Evolutionary conservation across 2,329 filamentous ascomycete species (phyloP).

Genomic region (Diaporthe vexans): DNA sequence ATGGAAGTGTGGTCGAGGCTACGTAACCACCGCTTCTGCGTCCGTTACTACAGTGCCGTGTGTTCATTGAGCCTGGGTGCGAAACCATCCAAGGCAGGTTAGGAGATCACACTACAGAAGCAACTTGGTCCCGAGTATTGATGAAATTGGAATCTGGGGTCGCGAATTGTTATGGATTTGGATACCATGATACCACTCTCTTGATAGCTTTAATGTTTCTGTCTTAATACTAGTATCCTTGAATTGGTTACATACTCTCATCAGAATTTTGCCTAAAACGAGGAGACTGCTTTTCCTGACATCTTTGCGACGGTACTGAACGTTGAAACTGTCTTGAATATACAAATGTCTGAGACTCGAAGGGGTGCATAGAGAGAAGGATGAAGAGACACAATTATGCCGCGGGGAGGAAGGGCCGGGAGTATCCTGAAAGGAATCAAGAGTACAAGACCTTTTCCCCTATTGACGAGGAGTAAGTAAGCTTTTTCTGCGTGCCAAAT

Average conservation of each 20-base stretch:
- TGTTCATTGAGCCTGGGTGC: not conserved
- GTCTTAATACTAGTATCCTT: not conserved
- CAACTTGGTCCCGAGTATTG: not conserved
- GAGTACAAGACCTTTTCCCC: too few relatives aligned
- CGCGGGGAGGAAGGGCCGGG: too few relatives aligned
- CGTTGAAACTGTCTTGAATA: too few relatives aligned
- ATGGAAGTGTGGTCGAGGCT: too few relatives aligned
- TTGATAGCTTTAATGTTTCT: not conserved
- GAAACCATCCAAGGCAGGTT: not conserved
- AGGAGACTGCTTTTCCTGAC: not conserved
- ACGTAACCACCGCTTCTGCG: not conserved
- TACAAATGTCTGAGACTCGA: too few relatives aligned
- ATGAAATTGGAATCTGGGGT: too few relatives aligned
- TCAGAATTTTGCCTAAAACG: not conserved
- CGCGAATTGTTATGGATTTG: not conserved
- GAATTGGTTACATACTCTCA: not conserved
- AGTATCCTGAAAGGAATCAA: not conserved
- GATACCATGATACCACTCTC: constrained; percentile 24
- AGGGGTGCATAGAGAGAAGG: too few relatives aligned
- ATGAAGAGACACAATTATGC: too few relatives aligned
- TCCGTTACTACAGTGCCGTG: not conserved
- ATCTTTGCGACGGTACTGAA: too few relatives aligned
- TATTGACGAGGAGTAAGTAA: not conserved
- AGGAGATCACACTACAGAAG: not conserved
- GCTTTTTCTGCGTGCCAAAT: not conserved